Conservation (phyloP, 169 alveolate genomes). For the Plasmodium yoelii region DNA sequence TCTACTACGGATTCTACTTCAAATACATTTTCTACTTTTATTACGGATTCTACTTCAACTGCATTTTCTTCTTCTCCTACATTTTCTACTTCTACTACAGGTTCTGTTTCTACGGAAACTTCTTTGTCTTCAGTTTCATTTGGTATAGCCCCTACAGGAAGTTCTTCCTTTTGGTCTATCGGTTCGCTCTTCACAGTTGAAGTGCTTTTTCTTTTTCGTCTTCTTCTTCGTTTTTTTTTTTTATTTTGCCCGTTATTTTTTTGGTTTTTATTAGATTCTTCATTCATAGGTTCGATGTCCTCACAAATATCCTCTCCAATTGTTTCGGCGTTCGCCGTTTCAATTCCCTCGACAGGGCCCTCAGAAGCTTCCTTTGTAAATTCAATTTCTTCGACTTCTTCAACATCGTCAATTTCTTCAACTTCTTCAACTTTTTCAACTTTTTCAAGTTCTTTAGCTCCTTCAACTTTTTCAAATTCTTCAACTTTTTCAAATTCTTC, state of each 20-base stretch:
- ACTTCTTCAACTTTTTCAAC: neutral
- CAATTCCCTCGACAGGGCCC: too few relatives aligned
- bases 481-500: neutral
- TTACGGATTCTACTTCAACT: neutral
- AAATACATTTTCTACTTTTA: neutral
- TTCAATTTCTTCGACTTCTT: neutral
- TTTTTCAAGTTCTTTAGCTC: neutral
- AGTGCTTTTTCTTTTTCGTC: too few relatives aligned
- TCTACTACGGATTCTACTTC: neutral
- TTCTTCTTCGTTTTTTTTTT: too few relatives aligned
- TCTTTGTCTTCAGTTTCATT: neutral
- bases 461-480: neutral
- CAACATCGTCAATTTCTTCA: neutral
- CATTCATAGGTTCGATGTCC: too few relatives aligned
- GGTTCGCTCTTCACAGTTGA: too few relatives aligned
- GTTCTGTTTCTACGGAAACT: neutral
- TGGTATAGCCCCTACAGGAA: too few relatives aligned
- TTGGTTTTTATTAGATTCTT: too few relatives aligned
- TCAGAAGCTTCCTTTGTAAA: too few relatives aligned
- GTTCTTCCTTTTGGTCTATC: too few relatives aligned
- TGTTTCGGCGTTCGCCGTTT: too few relatives aligned
- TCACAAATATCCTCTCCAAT: too few relatives aligned
- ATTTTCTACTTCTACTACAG: neutral
- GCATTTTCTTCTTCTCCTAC: neutral
- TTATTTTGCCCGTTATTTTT: too few relatives aligned